A percentile compares a stretch with the other conserved stretches of the same genome.
Evolutionary conservation across 192 early-diverging fungal genomes (phyloP).

Genomic region (Coemansia sp.): DNA sequence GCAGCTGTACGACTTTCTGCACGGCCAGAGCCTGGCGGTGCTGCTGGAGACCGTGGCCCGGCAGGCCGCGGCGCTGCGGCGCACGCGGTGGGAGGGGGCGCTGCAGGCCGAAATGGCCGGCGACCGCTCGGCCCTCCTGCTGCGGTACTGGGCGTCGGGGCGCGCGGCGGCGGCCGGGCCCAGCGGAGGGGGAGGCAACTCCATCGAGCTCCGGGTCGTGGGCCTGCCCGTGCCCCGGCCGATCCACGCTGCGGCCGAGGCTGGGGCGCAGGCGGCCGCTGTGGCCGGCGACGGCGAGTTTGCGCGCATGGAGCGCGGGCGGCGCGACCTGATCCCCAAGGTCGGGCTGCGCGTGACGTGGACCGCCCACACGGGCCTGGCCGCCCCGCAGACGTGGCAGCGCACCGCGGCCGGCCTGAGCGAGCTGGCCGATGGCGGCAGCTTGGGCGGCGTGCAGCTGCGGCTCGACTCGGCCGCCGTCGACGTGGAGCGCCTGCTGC

Average conservation of each 20-base stretch:
- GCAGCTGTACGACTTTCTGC: slow-evolving; percentile 73
- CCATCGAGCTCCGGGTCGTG: slow-evolving; percentile 25
- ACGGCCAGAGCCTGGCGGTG: slow-evolving; percentile 62
- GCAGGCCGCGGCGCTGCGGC: slow-evolving; percentile 53
- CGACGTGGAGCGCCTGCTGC: slow-evolving; percentile 32
- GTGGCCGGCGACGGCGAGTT: slow-evolving; percentile 12
- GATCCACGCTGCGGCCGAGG: slow-evolving; percentile 42
- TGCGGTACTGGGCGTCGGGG: slow-evolving; percentile 46
- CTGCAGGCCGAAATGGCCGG: slow-evolving; percentile 38
- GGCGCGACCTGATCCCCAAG: slow-evolving; percentile 45
- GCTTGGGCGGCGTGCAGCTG: slow-evolving; percentile 8
- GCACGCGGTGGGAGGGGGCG: slow-evolving; percentile 46
- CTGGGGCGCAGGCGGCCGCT: slow-evolving; percentile 4
- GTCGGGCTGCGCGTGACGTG: slow-evolving; percentile 32
- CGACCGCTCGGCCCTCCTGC: slow-evolving; percentile 24
- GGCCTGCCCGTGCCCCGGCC: slow-evolving; percentile 41
- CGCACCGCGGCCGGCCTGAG: slow-evolving; percentile 31
- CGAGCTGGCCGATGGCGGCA: too few species aligned
- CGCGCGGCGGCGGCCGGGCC: slow-evolving; percentile 23
- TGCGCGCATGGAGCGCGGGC: slow-evolving; percentile 35
- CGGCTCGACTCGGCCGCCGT: slow-evolving; percentile 23
- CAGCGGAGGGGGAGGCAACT: slow-evolving; percentile 8
- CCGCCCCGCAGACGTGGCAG: slow-evolving; percentile 23
- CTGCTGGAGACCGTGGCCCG: slow-evolving; percentile 68
- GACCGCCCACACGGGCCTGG: slow-evolving; percentile 34